A percentile compares a stretch with the other conserved stretches of the same genome.
phyloP scores from a whole-genome alignment of 2,329 filamentous ascomycete genomes.

The Coniochaeta sp. region DNA sequence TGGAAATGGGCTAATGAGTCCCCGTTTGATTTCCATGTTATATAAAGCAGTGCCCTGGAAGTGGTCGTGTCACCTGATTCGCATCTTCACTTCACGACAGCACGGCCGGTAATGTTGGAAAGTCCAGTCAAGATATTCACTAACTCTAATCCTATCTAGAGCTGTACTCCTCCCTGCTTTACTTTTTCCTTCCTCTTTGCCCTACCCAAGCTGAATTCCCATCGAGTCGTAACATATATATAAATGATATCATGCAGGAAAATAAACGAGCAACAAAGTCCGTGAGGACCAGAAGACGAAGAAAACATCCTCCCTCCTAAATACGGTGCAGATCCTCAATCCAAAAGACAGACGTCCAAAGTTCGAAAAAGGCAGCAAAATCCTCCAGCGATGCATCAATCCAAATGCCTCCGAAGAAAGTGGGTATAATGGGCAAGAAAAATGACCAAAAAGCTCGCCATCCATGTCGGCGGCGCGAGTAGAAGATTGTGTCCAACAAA shows the following conservation, averaged over 20 bases:
- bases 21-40: too few relatives aligned
- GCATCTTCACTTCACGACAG: too few relatives aligned
- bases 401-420: not conserved
- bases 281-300: not conserved
- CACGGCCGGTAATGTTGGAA: not conserved
- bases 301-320: not conserved
- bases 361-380: not conserved
- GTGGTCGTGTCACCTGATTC: too few relatives aligned
- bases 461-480: not conserved
- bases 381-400: slow-evolving; percentile 1
- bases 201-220: not conserved
- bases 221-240: not conserved
- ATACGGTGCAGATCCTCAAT: not conserved
- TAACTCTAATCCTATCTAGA: not conserved
- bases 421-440: not conserved
- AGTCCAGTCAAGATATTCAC: not conserved
- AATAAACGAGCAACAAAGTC: not conserved
- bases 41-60: too few relatives aligned
- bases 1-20: too few relatives aligned
- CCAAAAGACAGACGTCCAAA: not conserved
- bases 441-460: too few relatives aligned
- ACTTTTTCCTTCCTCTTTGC: not conserved
- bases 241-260: not conserved
- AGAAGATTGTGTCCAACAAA: not conserved
- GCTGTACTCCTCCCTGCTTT: not conserved